phyloP scores from a whole-genome alignment of 1,284 basidiomycete genomes.

The Heliocybe sulcata region DNA sequence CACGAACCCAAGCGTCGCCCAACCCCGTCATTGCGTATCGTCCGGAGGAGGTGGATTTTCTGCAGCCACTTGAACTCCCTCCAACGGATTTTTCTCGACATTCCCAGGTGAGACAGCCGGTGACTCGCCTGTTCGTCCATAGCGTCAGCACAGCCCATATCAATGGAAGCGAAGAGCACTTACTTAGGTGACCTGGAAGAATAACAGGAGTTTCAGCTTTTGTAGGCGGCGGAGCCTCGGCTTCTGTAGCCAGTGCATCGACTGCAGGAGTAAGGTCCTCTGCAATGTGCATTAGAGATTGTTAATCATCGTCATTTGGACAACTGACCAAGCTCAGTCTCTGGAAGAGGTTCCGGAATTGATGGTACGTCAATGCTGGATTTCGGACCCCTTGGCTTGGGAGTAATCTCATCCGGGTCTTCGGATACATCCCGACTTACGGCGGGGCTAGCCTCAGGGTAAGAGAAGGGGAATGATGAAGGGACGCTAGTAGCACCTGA shows the following conservation, averaged over 20 bases:
- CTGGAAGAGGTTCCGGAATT: background rate
- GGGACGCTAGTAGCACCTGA: background rate
- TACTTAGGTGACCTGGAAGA: background rate
- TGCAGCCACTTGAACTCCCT: background rate
- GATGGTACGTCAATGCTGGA: background rate
- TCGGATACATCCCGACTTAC: background rate
- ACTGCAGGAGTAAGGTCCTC: background rate
- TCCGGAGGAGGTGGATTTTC: conserved; percentile 2
- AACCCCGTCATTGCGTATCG: conserved; percentile 39
- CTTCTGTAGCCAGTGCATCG: background rate
- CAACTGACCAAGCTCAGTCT: background rate
- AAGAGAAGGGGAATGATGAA: background rate
- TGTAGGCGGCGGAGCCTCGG: no score
- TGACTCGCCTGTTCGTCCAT: background rate
- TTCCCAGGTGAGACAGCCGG: background rate
- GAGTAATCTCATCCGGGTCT: background rate
- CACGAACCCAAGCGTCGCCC: conserved; percentile 48
- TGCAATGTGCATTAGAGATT: background rate
- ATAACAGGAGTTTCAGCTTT: background rate
- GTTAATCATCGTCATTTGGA: background rate
- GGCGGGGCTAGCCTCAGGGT: background rate
- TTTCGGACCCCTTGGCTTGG: background rate
- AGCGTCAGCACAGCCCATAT: background rate
- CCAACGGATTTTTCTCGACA: background rate
- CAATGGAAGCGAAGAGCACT: background rate